Base-by-base conservation (phyloP, 495 filamentous ascomycete species). In the Hypoxylon rickii region DNA sequence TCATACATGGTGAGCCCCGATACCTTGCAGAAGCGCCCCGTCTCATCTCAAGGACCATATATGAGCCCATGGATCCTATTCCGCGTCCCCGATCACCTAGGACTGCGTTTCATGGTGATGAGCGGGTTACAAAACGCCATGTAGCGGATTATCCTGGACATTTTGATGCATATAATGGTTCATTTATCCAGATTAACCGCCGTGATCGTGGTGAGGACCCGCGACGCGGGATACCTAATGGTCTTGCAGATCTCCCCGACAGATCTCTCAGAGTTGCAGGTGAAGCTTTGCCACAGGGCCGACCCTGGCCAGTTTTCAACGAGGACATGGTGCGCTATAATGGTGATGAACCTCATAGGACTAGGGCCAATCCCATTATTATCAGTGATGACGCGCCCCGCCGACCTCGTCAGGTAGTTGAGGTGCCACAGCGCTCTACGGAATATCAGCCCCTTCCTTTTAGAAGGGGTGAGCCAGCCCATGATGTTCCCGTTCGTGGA, bases 401-500 rank as follows among this genome's bases (percentile, higher is more conserved):
- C 29, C 51, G 44, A 39, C 58, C 58, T 50, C 62, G 58, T 45
- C 58, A 60, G 45, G 58, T 68, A 41, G 47, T 67, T 21, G 61
- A 60, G 49, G 40, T 61, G 36, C 65, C 51, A 44, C 47, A 54
- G 8, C 42, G 51, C 34, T 58, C 29, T 41, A 40, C 39, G 17
- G 54, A 44, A 15, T 45, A 48, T 26, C 48, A 36, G 21, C 24
- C 16, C 44, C 20, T 29, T 16, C 15, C 38, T 1, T 61, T 34
- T 7, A 52, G 63, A 11, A 33, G 17, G 33, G 55, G 31, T 20
- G 42, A 21, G 7, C 13, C 18, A 13, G 18, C 48, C 31, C 50
- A 44, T 51, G 45, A 50, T 48, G 32, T 34, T 7, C 44, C 49
- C 7, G 12, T 42, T 44, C 58, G 40, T 33, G 47, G 44, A 52